Evolutionary conservation across 2,329 filamentous ascomycete species (phyloP).

Genomic region (Penicillium sp.): DNA sequence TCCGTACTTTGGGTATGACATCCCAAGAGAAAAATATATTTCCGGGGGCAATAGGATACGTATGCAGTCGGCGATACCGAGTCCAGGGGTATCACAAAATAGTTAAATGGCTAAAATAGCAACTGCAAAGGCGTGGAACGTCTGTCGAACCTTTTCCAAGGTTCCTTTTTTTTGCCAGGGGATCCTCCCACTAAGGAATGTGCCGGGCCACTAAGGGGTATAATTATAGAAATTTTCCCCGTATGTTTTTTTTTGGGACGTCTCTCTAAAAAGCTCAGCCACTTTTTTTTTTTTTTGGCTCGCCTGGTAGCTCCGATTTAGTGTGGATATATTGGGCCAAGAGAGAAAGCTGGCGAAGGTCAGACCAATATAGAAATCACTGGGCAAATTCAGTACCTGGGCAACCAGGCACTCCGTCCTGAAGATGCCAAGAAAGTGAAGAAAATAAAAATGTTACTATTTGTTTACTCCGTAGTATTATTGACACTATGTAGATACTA

Average conservation of each 20-base stretch:
- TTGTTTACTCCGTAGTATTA: not conserved
- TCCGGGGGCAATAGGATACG: not conserved
- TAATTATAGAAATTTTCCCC: conserved; percentile 7
- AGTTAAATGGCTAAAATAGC: not conserved
- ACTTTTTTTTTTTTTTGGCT: not conserved
- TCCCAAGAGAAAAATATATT: not conserved
- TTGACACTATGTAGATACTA: not conserved
- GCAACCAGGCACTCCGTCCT: not conserved
- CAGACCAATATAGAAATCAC: not conserved
- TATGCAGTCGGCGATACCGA: not conserved
- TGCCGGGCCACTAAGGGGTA: conserved; percentile 6
- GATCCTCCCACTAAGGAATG: conserved; percentile 7
- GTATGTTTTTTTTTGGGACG: not conserved
- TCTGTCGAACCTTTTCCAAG: conserved; percentile 7
- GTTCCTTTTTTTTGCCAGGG: not conserved
- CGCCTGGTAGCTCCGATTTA: not conserved
- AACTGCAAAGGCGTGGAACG: conserved; percentile 10
- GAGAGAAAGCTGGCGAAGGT: not conserved
- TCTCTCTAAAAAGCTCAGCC: not conserved
- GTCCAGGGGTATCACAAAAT: not conserved
- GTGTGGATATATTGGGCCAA: not conserved
- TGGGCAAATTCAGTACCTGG: not conserved
- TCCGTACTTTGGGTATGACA: not conserved
- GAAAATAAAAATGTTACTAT: not conserved
- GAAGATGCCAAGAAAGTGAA: not conserved